Evolutionary conservation across 2,329 filamentous ascomycete genomes (phyloP), one percentile per base, ranked within the genome.

Genomic region (Nemania sp.): DNA sequence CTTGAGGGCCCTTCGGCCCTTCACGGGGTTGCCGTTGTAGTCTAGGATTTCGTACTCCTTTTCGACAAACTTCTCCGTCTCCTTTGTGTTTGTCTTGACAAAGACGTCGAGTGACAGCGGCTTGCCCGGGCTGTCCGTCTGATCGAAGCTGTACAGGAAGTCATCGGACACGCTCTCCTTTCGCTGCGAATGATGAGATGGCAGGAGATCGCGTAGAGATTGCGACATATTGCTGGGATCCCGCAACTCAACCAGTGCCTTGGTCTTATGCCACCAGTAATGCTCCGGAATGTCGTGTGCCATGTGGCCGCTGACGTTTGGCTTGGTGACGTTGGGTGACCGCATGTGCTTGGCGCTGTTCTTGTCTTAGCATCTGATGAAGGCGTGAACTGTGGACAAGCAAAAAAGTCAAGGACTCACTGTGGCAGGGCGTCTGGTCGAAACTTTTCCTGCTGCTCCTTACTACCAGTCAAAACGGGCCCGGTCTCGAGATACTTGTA

Each of bases 21-120:
- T 77, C 39, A 81, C 72, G 1, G 76, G 69, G 40, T 81, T 75
- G 18, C 79, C 79, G 46, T 80, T 78, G 63, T 64, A 73, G 63
- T 81, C 79, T 13, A 81, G 64, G 29, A 81, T 75, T 70, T 80
- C 79, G 65, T 81, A 81, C 69, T 81, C 79, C 65, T 77, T 77
- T 71, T 80, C 77, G 43, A 81, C 75, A 52, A 80, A 70, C 65
- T 74, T 76, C 69, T 81, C 79, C 34, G 77, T 81, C 51, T 75
- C 77, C 68, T 74, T 64, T 54, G 72, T 57, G 69, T 74, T 68
- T 60, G 69, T 57, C 66, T 76, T 77, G 58, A 77, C 67, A 54
- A 76, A 77, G 25, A 75, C 65, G 15, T 76, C 75, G 1, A 81
- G 75, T 10, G 77, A 74, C 52, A 80, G 62, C 2, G 77, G 73